Evolutionary conservation across 1,284 basidiomycete genomes (phyloP).

Genomic region (Moniliella sp.): DNA sequence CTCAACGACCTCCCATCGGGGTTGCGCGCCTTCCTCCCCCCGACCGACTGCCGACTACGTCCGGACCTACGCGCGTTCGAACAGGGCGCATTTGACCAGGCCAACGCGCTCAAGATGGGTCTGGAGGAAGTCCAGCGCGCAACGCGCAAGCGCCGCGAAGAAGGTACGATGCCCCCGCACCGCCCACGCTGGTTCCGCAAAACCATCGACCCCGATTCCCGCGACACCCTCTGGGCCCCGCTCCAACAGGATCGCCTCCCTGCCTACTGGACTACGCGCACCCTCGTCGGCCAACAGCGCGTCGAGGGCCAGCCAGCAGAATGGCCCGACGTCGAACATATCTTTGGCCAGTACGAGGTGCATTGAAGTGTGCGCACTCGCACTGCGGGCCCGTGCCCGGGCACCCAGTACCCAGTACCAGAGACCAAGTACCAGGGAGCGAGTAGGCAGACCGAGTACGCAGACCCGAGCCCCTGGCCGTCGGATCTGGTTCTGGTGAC

Average conservation of each 20-base stretch:
- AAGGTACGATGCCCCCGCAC: slow-evolving; percentile 52
- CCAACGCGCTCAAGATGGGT: slow-evolving; percentile 61
- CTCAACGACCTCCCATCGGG: slow-evolving; percentile 56
- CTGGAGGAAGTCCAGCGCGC: slow-evolving; percentile 73
- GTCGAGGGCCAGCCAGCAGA: background rate
- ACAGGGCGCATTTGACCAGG: slow-evolving; percentile 64
- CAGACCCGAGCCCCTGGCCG: too few species aligned
- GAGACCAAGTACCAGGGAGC: too few species aligned
- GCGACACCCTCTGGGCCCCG: slow-evolving; percentile 20
- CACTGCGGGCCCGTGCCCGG: too few species aligned
- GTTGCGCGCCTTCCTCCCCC: slow-evolving; percentile 53
- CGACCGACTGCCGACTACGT: slow-evolving; percentile 77
- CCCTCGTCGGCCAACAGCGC: background rate
- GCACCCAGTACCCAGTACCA: too few species aligned
- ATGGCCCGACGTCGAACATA: slow-evolving; percentile 8
- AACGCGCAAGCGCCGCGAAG: slow-evolving; percentile 55
- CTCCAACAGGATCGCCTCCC: background rate
- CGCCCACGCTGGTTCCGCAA: slow-evolving; percentile 42
- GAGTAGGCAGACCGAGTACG: too few species aligned
- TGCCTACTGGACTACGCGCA: slow-evolving; percentile 1
- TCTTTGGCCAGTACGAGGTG: slow-evolving; percentile 24
- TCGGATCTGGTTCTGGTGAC: too few species aligned
- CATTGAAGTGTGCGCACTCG: too few species aligned
- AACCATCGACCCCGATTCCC: slow-evolving; percentile 17
- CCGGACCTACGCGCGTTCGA: slow-evolving; percentile 92